A percentile compares a stretch with the other conserved stretches of the same genome.
Evolutionary conservation across 305 asterid genomes (phyloP).

Genomic region (Fraxinus greggii): DNA sequence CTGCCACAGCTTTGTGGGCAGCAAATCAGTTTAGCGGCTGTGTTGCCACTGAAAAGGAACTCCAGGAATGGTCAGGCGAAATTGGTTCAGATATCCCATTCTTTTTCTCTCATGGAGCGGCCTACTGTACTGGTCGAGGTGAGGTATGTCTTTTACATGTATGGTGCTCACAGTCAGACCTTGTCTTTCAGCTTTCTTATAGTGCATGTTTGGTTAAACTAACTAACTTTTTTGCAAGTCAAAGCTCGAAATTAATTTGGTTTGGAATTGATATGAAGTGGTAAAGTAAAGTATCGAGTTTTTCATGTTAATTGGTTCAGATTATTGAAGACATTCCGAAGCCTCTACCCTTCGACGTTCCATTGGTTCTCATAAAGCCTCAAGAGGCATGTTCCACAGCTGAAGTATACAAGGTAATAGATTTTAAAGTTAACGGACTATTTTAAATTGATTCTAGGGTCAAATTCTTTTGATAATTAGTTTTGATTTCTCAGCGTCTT

Average conservation of each 20-base stretch:
- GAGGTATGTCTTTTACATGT: constrained; percentile 52
- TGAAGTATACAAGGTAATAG: constrained; percentile 87
- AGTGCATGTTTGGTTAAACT: not conserved
- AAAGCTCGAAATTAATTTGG: not conserved
- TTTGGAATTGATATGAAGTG: not conserved
- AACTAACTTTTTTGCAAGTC: not conserved
- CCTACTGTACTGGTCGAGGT: constrained; percentile 93
- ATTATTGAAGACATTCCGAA: constrained; percentile 73
- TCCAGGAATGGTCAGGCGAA: constrained; percentile 94
- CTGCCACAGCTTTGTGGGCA: constrained; percentile 99
- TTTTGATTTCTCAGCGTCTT: constrained; percentile 54
- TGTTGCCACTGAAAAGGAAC: constrained; percentile 85
- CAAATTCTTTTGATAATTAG: constrained; percentile 16
- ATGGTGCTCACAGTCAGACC: not conserved
- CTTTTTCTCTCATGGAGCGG: constrained; percentile 96
- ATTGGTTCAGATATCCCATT: constrained; percentile 96
- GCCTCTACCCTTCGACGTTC: constrained; percentile 57
- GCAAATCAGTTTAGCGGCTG: constrained; percentile 90
- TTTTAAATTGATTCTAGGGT: constrained; percentile 1
- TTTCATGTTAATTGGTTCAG: constrained; percentile 36
- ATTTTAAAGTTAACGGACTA: constrained; percentile 3
- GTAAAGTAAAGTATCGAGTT: not conserved
- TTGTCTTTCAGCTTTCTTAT: constrained; percentile 11
- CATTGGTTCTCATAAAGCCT: constrained; percentile 94
- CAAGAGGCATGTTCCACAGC: constrained; percentile 93